Evolutionary conservation across 495 filamentous ascomycete species (phyloP).

Genomic region (Pseudomonodictys pantanalensis): DNA sequence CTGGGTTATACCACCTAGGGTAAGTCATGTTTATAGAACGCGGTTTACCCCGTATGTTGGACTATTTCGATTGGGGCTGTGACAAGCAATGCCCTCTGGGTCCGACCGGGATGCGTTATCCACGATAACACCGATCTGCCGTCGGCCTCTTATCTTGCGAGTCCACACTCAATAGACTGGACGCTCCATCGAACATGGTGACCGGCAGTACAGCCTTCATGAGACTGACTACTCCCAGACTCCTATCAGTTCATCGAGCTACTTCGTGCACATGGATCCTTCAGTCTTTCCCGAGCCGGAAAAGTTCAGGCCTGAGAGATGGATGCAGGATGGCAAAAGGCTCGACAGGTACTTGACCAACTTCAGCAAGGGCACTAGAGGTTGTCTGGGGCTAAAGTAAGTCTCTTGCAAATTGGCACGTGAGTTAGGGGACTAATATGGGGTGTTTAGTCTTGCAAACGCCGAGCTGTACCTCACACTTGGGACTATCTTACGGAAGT

Average conservation of each 20-base stretch:
- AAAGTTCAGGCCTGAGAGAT: slow-evolving; percentile 2
- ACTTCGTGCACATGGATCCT: slow-evolving; percentile 1
- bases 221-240: too few species aligned
- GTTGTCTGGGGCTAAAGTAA: slow-evolving; percentile 50
- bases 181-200: too few species aligned
- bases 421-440: background rate
- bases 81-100: too few species aligned
- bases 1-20: background rate
- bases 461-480: slow-evolving; percentile 10
- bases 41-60: too few species aligned
- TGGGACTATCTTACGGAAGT: background rate
- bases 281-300: slow-evolving; percentile 22
- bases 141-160: too few species aligned
- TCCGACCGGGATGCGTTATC: too few species aligned
- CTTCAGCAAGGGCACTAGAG: slow-evolving; percentile 47
- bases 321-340: background rate
- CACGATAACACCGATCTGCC: too few species aligned
- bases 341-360: slow-evolving; percentile 45
- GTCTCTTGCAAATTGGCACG: slow-evolving; percentile 5
- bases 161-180: background rate
- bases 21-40: background rate
- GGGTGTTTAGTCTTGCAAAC: background rate
- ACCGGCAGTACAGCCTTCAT: too few species aligned
- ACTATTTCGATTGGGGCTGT: too few species aligned
- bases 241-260: background rate